Conservation (phyloP, 805 yeast species). For the Saturnispora besseyi region DNA sequence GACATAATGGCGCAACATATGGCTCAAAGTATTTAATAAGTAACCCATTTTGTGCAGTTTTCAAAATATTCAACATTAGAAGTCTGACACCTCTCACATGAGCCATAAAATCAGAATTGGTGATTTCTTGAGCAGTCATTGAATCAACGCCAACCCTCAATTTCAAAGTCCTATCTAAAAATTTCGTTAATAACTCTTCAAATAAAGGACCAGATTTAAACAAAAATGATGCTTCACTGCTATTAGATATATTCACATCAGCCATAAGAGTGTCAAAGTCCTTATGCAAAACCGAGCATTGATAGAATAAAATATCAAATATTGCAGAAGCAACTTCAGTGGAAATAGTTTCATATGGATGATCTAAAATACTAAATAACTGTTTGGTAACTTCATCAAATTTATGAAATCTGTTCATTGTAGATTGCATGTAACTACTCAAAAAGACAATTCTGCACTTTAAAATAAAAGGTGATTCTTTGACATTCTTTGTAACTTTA, state of each 20-base stretch:
- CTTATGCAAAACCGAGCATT: slow-evolving; percentile 24
- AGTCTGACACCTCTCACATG: slow-evolving; percentile 55
- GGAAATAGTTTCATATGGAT: slow-evolving; percentile 67
- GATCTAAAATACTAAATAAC: slow-evolving; percentile 43
- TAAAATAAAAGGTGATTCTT: slow-evolving; percentile 51
- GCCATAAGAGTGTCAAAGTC: slow-evolving; percentile 26
- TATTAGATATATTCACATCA: slow-evolving; percentile 22
- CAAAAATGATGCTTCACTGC: slow-evolving; percentile 16
- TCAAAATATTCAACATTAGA: slow-evolving; percentile 47
- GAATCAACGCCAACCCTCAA: slow-evolving; percentile 24
- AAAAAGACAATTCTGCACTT: slow-evolving; percentile 52
- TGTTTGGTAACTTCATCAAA: slow-evolving; percentile 36
- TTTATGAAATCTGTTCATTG: slow-evolving; percentile 35
- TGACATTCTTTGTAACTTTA: slow-evolving; percentile 39
- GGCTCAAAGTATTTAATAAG: slow-evolving; percentile 43
- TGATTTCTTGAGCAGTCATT: slow-evolving; percentile 44
- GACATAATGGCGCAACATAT: slow-evolving; percentile 59
- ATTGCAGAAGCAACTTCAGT: slow-evolving; percentile 56
- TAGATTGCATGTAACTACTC: slow-evolving; percentile 30
- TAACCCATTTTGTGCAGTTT: slow-evolving; percentile 44
- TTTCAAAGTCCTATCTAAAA: slow-evolving; percentile 37
- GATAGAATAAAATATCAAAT: slow-evolving; percentile 27
- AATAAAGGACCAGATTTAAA: slow-evolving; percentile 16
- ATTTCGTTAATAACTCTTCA: slow-evolving; percentile 29
- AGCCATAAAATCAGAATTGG: slow-evolving; percentile 53